phyloP scores from a whole-genome alignment of 2,329 filamentous ascomycete species.

The Calonectria montana region DNA sequence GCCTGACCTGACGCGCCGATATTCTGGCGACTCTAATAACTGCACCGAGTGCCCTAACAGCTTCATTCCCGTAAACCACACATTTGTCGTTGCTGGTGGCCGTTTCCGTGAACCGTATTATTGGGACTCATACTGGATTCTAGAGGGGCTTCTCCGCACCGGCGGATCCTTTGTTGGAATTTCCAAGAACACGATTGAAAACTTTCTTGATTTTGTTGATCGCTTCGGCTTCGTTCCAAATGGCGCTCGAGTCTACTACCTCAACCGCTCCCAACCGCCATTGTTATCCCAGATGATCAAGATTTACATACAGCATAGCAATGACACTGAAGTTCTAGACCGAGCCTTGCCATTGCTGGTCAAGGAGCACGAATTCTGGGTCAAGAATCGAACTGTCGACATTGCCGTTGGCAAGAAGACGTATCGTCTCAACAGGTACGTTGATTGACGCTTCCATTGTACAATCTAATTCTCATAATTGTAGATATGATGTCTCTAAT shows the following conservation, averaged over 20 bases:
- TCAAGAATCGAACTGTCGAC: slow-evolving; percentile 67
- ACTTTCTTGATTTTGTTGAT: slow-evolving; percentile 75
- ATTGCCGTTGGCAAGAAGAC: slow-evolving; percentile 59
- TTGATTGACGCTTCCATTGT: background rate
- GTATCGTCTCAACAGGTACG: slow-evolving; percentile 67
- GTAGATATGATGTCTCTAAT: slow-evolving; percentile 68
- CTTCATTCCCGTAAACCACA: slow-evolving; percentile 74
- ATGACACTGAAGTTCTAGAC: slow-evolving; percentile 70
- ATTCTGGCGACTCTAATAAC: slow-evolving; percentile 60
- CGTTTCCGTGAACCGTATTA: slow-evolving; percentile 78
- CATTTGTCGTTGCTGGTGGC: slow-evolving; percentile 78
- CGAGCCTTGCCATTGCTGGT: slow-evolving; percentile 72
- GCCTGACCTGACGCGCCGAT: slow-evolving; percentile 73
- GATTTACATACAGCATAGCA: slow-evolving; percentile 72
- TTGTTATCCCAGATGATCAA: slow-evolving; percentile 75
- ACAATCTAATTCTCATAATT: slow-evolving; percentile 26
- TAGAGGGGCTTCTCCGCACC: slow-evolving; percentile 73
- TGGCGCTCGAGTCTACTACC: slow-evolving; percentile 74
- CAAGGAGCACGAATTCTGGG: slow-evolving; percentile 73
- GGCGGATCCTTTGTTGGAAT: slow-evolving; percentile 72
- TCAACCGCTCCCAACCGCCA: slow-evolving; percentile 76
- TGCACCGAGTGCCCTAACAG: slow-evolving; percentile 72
- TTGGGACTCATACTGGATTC: slow-evolving; percentile 78
- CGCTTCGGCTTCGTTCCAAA: slow-evolving; percentile 75
- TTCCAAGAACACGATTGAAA: slow-evolving; percentile 75